Evolutionary conservation across 331 rosid genomes (phyloP).

Genomic region (Cydonia oblonga): DNA sequence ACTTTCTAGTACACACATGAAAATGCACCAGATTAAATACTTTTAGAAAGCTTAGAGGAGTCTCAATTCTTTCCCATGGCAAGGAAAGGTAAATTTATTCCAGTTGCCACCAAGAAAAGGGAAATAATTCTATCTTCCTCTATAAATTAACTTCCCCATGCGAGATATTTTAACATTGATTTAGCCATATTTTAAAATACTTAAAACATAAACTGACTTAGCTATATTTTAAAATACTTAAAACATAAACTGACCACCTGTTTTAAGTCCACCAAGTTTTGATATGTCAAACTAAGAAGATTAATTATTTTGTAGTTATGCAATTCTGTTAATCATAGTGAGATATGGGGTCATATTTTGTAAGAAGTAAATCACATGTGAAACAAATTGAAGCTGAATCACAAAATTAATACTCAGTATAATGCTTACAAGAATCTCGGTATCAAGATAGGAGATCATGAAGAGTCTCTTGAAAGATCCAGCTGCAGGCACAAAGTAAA

Average conservation of each 20-base stretch:
- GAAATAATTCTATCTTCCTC: not conserved
- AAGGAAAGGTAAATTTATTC: not conserved
- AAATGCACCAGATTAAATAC: not conserved
- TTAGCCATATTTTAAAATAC: not conserved
- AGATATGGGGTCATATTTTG: not conserved
- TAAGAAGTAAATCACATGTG: not conserved
- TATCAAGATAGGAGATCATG: constrained; percentile 96
- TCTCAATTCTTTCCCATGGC: not conserved
- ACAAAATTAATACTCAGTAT: not conserved
- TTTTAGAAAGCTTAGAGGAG: not conserved
- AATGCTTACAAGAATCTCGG: constrained; percentile 79
- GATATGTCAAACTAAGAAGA: not conserved
- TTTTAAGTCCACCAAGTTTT: not conserved
- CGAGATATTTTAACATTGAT: not conserved
- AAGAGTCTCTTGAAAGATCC: constrained; percentile 68
- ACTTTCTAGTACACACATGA: not conserved
- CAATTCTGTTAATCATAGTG: not conserved
- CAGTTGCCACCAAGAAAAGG: not conserved
- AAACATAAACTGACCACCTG: no score
- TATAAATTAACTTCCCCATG: not conserved
- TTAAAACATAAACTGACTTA: not conserved
- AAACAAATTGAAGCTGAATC: constrained; percentile 5
- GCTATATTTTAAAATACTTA: not conserved
- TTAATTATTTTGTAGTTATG: not conserved
- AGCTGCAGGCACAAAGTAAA: constrained; percentile 40